Evolutionary conservation across 2,329 filamentous ascomycete species (phyloP).

Genomic region (Pseudogymnoascus pannorum): DNA sequence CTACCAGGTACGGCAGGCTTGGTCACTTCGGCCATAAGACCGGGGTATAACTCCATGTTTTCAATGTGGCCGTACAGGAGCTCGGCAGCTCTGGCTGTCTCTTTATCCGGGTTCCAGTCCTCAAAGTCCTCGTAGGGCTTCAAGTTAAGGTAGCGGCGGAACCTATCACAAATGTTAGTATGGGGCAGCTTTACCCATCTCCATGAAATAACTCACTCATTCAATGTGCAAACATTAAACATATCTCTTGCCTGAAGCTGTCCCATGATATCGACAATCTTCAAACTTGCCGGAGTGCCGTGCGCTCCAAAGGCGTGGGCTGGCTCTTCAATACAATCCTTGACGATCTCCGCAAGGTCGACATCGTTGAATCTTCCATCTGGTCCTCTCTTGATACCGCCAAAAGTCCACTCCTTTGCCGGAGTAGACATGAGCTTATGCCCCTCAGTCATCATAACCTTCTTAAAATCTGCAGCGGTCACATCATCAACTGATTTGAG

Average conservation of each 20-base stretch:
- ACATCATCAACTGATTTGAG: slow-evolving; percentile 37
- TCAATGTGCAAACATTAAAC: slow-evolving; percentile 45
- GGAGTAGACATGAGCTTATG: slow-evolving; percentile 30
- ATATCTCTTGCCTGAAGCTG: slow-evolving; percentile 37
- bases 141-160: slow-evolving; percentile 45
- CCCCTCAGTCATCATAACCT: slow-evolving; percentile 34
- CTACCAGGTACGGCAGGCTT: slow-evolving; percentile 44
- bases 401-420: slow-evolving; percentile 37
- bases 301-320: slow-evolving; percentile 45
- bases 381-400: slow-evolving; percentile 31
- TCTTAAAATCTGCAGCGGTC: slow-evolving; percentile 34
- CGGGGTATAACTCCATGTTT: slow-evolving; percentile 50
- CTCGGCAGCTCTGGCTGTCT: slow-evolving; percentile 36
- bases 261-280: slow-evolving; percentile 41
- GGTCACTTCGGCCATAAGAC: slow-evolving; percentile 47
- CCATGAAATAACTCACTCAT: slow-evolving; percentile 33
- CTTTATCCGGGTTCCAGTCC: slow-evolving; percentile 43
- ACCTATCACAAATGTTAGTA: slow-evolving; percentile 28
- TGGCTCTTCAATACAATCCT: slow-evolving; percentile 40
- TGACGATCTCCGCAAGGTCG: slow-evolving; percentile 38
- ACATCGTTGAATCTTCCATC: slow-evolving; percentile 38
- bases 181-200: background rate
- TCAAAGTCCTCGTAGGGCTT: slow-evolving; percentile 42
- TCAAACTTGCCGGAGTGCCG: slow-evolving; percentile 39
- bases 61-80: slow-evolving; percentile 45